Conservation (phyloP, 495 filamentous ascomycete genomes). For the Neurospora sublineolata region DNA sequence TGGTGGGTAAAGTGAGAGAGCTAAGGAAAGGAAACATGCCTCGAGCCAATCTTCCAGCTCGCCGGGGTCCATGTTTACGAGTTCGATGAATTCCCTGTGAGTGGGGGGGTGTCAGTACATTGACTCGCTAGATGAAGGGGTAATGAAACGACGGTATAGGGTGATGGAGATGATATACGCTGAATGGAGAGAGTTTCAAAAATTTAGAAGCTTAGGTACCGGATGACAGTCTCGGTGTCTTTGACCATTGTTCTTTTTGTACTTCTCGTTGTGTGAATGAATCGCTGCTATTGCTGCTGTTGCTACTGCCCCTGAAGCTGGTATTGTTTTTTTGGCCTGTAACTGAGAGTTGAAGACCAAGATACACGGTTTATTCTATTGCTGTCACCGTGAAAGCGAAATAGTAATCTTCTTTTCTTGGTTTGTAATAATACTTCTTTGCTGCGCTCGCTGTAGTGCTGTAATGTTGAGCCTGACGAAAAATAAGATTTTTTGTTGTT, state of each 20-base stretch:
- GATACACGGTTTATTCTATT: background rate
- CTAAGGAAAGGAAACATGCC: too few species aligned
- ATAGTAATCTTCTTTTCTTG: background rate
- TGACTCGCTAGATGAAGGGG: too few species aligned
- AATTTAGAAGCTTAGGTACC: background rate
- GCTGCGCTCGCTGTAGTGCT: background rate
- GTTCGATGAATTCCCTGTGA: constrained; percentile 48
- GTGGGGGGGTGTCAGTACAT: too few species aligned
- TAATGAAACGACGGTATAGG: too few species aligned
- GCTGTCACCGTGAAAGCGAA: background rate
- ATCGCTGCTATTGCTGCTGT: background rate
- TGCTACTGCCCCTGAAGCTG: background rate
- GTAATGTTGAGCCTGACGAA: background rate
- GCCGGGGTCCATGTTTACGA: constrained; percentile 54
- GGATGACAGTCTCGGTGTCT: constrained; percentile 3
- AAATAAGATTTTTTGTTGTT: background rate
- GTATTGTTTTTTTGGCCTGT: background rate
- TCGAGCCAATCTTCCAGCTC: constrained; percentile 54
- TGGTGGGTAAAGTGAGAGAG: too few species aligned
- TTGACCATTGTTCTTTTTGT: constrained; percentile 4
- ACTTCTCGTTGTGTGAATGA: background rate
- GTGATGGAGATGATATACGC: background rate
- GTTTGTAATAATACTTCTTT: background rate
- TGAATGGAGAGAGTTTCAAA: background rate
- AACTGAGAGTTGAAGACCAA: background rate